Evolutionary conservation across 2,329 filamentous ascomycete species (phyloP).

Genomic region (Didymellaceae sp.): DNA sequence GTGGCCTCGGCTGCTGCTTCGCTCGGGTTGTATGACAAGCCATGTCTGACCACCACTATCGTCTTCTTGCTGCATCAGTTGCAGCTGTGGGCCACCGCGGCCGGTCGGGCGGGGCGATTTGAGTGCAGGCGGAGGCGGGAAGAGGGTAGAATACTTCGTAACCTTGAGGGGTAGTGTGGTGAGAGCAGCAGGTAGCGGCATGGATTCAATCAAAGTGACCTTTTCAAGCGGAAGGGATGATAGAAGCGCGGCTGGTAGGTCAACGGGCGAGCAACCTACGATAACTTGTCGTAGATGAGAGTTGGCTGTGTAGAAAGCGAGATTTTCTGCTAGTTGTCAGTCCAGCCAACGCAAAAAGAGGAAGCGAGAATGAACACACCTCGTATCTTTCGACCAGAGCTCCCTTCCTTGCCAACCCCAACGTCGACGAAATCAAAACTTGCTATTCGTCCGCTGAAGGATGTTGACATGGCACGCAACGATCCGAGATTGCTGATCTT

Average conservation of each 20-base stretch:
- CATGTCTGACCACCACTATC: constrained; percentile 44
- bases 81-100: constrained; percentile 37
- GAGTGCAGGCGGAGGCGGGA: constrained; percentile 34
- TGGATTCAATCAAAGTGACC: constrained; percentile 43
- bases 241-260: constrained; percentile 41
- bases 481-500: constrained; percentile 46
- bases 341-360: neutral
- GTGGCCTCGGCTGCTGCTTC: constrained; percentile 41
- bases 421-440: constrained; percentile 48
- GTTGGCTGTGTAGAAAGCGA: constrained; percentile 44
- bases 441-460: constrained; percentile 46
- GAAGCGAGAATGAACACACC: constrained; percentile 25
- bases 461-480: constrained; percentile 44
- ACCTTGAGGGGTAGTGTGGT: constrained; percentile 39
- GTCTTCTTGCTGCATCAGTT: constrained; percentile 47
- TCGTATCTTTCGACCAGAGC: constrained; percentile 42
- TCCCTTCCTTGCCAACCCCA: constrained; percentile 46
- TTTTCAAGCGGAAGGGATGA: constrained; percentile 42
- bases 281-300: constrained; percentile 46
- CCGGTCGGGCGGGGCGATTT: constrained; percentile 30
- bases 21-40: constrained; percentile 47
- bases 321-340: constrained; percentile 37
- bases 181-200: constrained; percentile 37
- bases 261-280: constrained; percentile 40
- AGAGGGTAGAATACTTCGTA: constrained; percentile 36